Percentiles rank a stretch among this genome's conserved stretches.
These are phyloP conservation scores for Pseudogymnoascus sp. DNA, from an alignment of 2,329 filamentous ascomycete species.

Conservation along the genomic window DNA sequence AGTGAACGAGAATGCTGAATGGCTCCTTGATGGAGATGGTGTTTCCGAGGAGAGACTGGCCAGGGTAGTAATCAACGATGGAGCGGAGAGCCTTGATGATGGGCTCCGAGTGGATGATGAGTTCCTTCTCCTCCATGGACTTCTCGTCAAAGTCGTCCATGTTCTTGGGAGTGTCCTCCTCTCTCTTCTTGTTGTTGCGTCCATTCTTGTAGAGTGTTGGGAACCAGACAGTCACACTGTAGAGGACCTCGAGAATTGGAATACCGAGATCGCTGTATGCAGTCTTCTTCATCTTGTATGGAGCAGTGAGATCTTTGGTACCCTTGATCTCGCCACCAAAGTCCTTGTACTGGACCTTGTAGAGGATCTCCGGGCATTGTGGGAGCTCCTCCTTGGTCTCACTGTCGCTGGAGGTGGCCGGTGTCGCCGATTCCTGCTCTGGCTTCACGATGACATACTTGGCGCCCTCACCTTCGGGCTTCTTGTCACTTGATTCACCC, in stretches of 20 bases:
- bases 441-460: slow-evolving; percentile 21
- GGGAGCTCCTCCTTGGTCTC: slow-evolving; percentile 16
- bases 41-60: slow-evolving; percentile 20
- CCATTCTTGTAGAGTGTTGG: slow-evolving; percentile 21
- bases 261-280: slow-evolving; percentile 20
- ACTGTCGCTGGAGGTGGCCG: slow-evolving; percentile 15
- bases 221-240: slow-evolving; percentile 23
- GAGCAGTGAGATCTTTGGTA: slow-evolving; percentile 20
- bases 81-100: slow-evolving; percentile 24
- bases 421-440: slow-evolving; percentile 13
- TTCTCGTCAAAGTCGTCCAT: slow-evolving; percentile 21
- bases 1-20: slow-evolving; percentile 33
- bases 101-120: slow-evolving; percentile 23
- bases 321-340: slow-evolving; percentile 21
- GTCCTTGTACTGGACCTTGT: slow-evolving; percentile 24
- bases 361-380: slow-evolving; percentile 21
- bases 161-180: slow-evolving; percentile 18
- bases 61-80: slow-evolving; percentile 23
- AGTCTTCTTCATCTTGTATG: slow-evolving; percentile 22
- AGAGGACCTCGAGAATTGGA: slow-evolving; percentile 22
- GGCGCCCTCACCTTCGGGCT: slow-evolving; percentile 16
- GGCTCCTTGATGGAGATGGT: slow-evolving; percentile 30
- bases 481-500: slow-evolving; percentile 8
- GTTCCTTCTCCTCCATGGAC: slow-evolving; percentile 24
- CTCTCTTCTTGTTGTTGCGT: slow-evolving; percentile 14